Conservation (phyloP, 2,329 filamentous ascomycete species). For the Pseudogymnoascus sp. region DNA sequence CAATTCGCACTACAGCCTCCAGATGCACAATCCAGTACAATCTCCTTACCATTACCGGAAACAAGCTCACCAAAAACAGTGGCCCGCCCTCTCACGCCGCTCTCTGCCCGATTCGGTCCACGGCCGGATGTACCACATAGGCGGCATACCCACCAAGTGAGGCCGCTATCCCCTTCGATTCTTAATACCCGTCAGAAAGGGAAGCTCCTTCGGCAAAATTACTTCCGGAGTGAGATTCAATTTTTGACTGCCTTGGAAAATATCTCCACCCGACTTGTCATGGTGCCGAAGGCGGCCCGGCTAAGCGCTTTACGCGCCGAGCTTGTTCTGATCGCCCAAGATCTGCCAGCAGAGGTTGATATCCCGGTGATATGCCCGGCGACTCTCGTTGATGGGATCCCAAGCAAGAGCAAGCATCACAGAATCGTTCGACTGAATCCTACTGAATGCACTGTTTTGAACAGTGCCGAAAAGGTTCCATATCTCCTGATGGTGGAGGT, state of each 20-base stretch:
- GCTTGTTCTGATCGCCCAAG: conserved; percentile 70
- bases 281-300: conserved; percentile 72
- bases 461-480: conserved; percentile 79
- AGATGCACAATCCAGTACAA: conserved; percentile 58
- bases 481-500: conserved; percentile 82
- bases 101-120: conserved; percentile 43
- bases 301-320: conserved; percentile 75
- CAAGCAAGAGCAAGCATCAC: conserved; percentile 69
- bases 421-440: conserved; percentile 77
- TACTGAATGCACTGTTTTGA: conserved; percentile 74
- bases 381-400: conserved; percentile 62
- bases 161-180: conserved; percentile 51
- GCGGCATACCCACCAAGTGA: conserved; percentile 53
- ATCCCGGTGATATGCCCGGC: conserved; percentile 76
- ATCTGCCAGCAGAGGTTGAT: conserved; percentile 75
- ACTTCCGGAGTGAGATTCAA: conserved; percentile 73
- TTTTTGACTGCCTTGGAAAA: conserved; percentile 74
- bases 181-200: conserved; percentile 59
- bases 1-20: conserved; percentile 27
- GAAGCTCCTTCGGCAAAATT: conserved; percentile 68
- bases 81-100: conserved; percentile 49
- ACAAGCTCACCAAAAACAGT: conserved; percentile 42
- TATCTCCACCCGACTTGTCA: conserved; percentile 75
- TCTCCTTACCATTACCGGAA: conserved; percentile 58
- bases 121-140: conserved; percentile 41